Evolutionary conservation across 148 eudicot genomes (phyloP).

Genomic region (Pouteria glomerata): DNA sequence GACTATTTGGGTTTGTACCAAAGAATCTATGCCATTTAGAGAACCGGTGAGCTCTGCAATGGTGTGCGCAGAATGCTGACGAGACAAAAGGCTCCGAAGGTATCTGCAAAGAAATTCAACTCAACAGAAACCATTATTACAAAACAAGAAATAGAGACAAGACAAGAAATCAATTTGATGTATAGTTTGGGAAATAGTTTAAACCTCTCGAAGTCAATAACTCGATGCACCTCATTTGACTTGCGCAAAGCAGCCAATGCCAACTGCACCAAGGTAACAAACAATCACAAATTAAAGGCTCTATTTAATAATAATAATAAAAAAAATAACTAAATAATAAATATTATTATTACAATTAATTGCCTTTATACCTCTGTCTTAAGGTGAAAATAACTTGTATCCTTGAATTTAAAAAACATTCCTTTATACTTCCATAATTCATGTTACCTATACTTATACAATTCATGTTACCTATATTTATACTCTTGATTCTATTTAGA

Average conservation of each 20-base stretch:
- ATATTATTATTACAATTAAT: no score
- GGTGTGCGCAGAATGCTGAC: conserved; percentile 52
- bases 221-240: conserved; percentile 51
- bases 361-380: no score
- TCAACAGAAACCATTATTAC: conserved; percentile 6
- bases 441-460: no score
- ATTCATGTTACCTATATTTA: no score
- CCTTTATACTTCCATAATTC: no score
- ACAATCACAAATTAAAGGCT: not conserved
- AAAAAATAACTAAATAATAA: no score
- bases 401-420: no score
- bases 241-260: conserved; percentile 80
- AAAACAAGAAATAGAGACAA: conserved; percentile 6
- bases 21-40: conserved; percentile 51
- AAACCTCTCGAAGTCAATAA: conserved; percentile 83
- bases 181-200: not conserved
- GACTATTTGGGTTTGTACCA: conserved; percentile 42
- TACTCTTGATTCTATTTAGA: no score
- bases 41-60: conserved; percentile 51
- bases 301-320: not conserved
- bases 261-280: conserved; percentile 45
- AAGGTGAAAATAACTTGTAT: no score
- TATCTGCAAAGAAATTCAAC: conserved; percentile 44
- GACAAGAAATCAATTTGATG: not conserved
- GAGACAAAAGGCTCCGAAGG: conserved; percentile 55